These are phyloP conservation scores for Mycogone perniciosa DNA, from an alignment of 2,329 filamentous ascomycete genomes.

Conservation along the genomic window DNA sequence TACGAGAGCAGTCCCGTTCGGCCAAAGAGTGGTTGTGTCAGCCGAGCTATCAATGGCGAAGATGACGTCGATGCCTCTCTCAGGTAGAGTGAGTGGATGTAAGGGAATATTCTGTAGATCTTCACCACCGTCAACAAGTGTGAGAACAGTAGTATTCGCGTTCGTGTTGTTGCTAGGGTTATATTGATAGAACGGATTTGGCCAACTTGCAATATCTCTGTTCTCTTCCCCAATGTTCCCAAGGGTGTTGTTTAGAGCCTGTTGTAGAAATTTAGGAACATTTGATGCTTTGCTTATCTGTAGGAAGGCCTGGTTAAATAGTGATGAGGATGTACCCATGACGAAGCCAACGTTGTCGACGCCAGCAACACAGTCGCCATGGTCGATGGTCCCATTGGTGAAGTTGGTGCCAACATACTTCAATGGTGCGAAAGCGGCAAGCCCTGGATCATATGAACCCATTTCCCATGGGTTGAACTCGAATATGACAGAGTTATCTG, in stretches of 20 bases:
- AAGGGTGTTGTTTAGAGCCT: constrained; percentile 48
- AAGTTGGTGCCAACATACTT: constrained; percentile 70
- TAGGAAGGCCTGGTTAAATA: constrained; percentile 76
- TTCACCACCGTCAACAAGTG: constrained; percentile 71
- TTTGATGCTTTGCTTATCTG: constrained; percentile 41
- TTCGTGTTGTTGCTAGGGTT: constrained; percentile 54
- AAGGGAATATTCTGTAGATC: constrained; percentile 75
- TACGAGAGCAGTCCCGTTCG: constrained; percentile 68
- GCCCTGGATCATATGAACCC: constrained; percentile 67
- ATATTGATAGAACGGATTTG: constrained; percentile 70
- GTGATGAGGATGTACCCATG: constrained; percentile 77
- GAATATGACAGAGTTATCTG: constrained; percentile 66
- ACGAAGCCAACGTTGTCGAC: constrained; percentile 79
- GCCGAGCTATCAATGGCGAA: constrained; percentile 75
- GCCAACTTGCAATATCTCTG: constrained; percentile 68
- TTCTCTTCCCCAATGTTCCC: constrained; percentile 48
- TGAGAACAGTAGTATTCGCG: constrained; percentile 48
- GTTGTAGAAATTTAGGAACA: constrained; percentile 43
- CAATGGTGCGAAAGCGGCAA: constrained; percentile 64
- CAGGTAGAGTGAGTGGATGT: constrained; percentile 68
- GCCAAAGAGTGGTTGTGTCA: constrained; percentile 63
- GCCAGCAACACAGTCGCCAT: constrained; percentile 60
- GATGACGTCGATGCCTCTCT: constrained; percentile 69
- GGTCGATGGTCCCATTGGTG: constrained; percentile 50
- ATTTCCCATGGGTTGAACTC: constrained; percentile 79